A percentile compares a stretch with the other conserved stretches of the same genome.
Conservation (phyloP, 148 eudicot genomes). For the Persicaria maculosa region DNA sequence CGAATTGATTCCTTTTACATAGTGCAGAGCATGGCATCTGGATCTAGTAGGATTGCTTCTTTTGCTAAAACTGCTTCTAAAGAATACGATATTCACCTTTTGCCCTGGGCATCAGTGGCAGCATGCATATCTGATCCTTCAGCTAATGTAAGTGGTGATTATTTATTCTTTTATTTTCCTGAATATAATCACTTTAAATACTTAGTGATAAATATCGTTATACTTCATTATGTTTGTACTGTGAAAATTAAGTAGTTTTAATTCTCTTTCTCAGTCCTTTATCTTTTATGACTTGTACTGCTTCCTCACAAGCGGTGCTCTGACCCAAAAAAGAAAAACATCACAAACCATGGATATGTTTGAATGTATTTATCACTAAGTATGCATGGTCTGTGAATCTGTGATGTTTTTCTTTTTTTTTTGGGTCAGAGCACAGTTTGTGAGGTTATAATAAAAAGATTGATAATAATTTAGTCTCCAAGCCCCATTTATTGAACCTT, state of each 20-base stretch:
- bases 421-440: too few species aligned
- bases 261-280: background rate
- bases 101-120: slow-evolving; percentile 98
- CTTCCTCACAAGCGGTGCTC: background rate
- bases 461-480: too few species aligned
- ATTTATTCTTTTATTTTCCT: background rate
- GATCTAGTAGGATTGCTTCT: slow-evolving; percentile 87
- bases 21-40: slow-evolving; percentile 86
- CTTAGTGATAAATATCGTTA: background rate
- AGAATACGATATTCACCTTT: slow-evolving; percentile 83
- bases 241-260: background rate
- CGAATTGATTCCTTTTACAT: slow-evolving; percentile 61
- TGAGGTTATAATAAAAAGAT: background rate
- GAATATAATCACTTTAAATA: background rate
- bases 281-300: background rate
- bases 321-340: too few species aligned
- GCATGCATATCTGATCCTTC: slow-evolving; percentile 60
- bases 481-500: too few species aligned
- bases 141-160: slow-evolving; percentile 12
- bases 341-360: too few species aligned
- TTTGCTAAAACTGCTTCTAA: slow-evolving; percentile 76
- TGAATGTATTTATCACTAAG: background rate
- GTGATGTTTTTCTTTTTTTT: background rate
- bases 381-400: background rate
- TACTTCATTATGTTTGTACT: background rate